Evolutionary conservation across 805 yeast genomes (phyloP), one percentile per base, ranked within the genome.

Genomic region (Monosporozyma yasuniensis): DNA sequence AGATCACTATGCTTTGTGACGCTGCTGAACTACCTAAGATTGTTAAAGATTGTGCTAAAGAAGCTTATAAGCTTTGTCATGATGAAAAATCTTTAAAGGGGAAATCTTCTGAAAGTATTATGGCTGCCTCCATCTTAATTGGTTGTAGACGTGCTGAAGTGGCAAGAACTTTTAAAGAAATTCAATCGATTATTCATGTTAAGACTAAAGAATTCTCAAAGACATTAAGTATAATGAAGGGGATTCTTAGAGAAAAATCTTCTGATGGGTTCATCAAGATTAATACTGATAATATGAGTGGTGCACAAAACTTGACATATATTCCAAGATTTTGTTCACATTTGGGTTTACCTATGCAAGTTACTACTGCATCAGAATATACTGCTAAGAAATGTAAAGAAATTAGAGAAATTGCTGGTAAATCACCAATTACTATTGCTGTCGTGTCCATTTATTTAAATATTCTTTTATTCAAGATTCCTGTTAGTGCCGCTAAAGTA

Each of bases 401-500:
- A 54, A 83, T 84, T 54, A 96, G 97, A 50, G 95, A 91, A 37
- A 75, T 93, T 61, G 97, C 96, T 16, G 98, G 99, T 60, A 79
- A 96, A 57, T 87, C 96, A 3, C 99, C 99, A 27, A 90, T 90
- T 49, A 91, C 99, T 35, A 88, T 93, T 62, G 97, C 98, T 0
- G 98, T 98, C 7, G 95, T 97, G 1, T 95, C 93, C 4, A 91
- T 93, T 46, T 93, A 91, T 69, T 83, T 93, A 86, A 87, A 96
- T 6, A 85, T 91, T 3, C 72, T 87, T n/a, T 71, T 93, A n/a
- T 90, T 90, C 65, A 85, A 85, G 43, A 82, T 83, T 34, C 84
- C 81, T 47, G 72, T 87, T 35, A 73, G 85, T 3, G 90, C 96
- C 0, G 70, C 84, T 1, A 84, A 80, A 61, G 91, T 93, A 50